phyloP scores from a whole-genome alignment of 2,329 filamentous ascomycete genomes.

The Didymella sp. region DNA sequence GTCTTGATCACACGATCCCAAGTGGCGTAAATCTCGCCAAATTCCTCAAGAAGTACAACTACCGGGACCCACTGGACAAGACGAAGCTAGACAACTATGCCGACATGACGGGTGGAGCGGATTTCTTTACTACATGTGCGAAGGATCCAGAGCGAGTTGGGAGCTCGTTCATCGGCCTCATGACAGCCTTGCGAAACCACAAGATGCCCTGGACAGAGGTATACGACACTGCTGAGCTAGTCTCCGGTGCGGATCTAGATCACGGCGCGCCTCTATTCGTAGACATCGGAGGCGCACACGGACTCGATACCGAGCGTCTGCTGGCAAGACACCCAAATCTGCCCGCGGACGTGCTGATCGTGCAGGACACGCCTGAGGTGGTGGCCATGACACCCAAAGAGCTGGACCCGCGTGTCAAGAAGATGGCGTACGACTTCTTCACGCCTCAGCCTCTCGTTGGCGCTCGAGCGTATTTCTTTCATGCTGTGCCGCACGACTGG shows the following conservation, averaged over 20 bases:
- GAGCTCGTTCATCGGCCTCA: slow-evolving; percentile 13
- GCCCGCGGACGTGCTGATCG: not conserved
- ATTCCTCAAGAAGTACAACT: slow-evolving; percentile 11
- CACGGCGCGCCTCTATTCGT: slow-evolving; percentile 7
- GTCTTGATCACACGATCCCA: slow-evolving; percentile 14
- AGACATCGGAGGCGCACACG: not conserved
- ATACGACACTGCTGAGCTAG: slow-evolving; percentile 11
- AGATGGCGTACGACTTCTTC: slow-evolving; percentile 38
- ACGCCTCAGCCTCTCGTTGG: slow-evolving; percentile 33
- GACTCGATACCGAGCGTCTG: not conserved
- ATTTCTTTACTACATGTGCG: slow-evolving; percentile 18
- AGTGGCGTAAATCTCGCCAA: slow-evolving; percentile 13
- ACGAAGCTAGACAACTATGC: slow-evolving; percentile 17
- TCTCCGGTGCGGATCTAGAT: slow-evolving; percentile 2
- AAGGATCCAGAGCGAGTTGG: slow-evolving; percentile 13
- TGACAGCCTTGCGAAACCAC: slow-evolving; percentile 14
- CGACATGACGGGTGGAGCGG: slow-evolving; percentile 5
- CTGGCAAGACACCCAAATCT: not conserved
- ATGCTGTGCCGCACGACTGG: slow-evolving; percentile 51
- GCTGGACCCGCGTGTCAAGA: slow-evolving; percentile 5
- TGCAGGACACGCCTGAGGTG: not conserved
- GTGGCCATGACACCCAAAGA: slow-evolving; percentile 6
- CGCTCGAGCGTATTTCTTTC: slow-evolving; percentile 46
- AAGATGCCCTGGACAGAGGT: slow-evolving; percentile 21
- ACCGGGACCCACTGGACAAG: slow-evolving; percentile 16